phyloP scores from a whole-genome alignment of 192 early-diverging fungal genomes.

The Tieghemiomyces parasiticus region DNA sequence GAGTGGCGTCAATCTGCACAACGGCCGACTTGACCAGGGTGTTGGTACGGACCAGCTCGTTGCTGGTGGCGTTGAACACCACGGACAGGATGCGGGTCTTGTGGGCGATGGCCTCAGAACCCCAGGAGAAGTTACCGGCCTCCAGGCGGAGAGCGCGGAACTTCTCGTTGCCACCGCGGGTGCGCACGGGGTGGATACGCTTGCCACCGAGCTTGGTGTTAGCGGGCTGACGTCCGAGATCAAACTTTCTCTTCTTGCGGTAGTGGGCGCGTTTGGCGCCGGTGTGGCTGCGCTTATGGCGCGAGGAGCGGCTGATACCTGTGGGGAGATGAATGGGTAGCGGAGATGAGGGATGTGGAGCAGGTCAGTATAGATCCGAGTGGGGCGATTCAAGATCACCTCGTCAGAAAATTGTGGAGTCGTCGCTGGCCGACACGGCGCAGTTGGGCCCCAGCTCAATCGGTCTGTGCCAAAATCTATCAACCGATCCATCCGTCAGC shows the following conservation, averaged over 20 bases:
- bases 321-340: slow-evolving; percentile 13
- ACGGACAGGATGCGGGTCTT: slow-evolving; percentile 93
- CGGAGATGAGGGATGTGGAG: too few species aligned
- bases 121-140: slow-evolving; percentile 95
- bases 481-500: too few species aligned
- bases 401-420: too few species aligned
- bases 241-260: slow-evolving; percentile 99
- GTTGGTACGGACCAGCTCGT: slow-evolving; percentile 99
- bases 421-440: too few species aligned
- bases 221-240: slow-evolving; percentile 96
- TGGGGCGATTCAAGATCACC: too few species aligned
- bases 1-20: slow-evolving; percentile 95
- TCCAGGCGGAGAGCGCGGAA: slow-evolving; percentile 96
- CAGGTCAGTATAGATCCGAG: too few species aligned
- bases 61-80: slow-evolving; percentile 99
- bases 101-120: slow-evolving; percentile 84
- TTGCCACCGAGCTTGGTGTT: slow-evolving; percentile 95
- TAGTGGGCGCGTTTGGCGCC: slow-evolving; percentile 98
- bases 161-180: slow-evolving; percentile 98
- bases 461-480: too few species aligned
- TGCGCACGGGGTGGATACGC: slow-evolving; percentile 91
- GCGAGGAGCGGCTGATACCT: slow-evolving; percentile 99
- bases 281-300: slow-evolving; percentile 95
- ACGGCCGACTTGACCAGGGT: slow-evolving; percentile 97
- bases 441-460: too few species aligned